Evolutionary conservation across 2,329 filamentous ascomycete genomes (phyloP).

Genomic region (Graphilbum fragrans): DNA sequence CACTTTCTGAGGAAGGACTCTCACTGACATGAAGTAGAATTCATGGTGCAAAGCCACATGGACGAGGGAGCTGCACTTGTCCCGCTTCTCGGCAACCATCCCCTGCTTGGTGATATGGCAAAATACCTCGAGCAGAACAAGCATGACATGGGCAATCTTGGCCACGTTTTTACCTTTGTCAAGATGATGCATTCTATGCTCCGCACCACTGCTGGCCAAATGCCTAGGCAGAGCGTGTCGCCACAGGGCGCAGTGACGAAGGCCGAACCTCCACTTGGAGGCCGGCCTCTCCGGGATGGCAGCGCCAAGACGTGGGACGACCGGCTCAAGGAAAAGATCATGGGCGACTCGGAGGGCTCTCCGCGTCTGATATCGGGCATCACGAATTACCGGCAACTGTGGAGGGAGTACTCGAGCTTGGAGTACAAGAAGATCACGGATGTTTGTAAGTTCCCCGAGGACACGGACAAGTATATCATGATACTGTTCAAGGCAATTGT

Average conservation of each 20-base stretch:
- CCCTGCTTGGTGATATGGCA: too few species aligned
- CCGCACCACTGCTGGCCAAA: constrained; percentile 2
- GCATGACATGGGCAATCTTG: not conserved
- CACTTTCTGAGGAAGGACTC: too few species aligned
- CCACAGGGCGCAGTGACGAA: not conserved
- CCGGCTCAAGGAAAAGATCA: constrained; percentile 5
- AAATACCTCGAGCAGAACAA: too few species aligned
- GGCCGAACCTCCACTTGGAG: constrained; percentile 3
- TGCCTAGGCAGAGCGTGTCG: constrained; percentile 1
- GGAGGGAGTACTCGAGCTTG: constrained; percentile 9
- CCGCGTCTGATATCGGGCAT: constrained; percentile 6
- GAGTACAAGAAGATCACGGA: constrained; percentile 3
- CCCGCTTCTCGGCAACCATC: too few species aligned
- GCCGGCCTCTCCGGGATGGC: constrained; percentile 5
- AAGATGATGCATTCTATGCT: constrained; percentile 3
- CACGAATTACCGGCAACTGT: constrained; percentile 5
- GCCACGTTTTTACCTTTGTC: not conserved
- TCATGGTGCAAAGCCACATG: too few species aligned
- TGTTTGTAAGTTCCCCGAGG: too few species aligned
- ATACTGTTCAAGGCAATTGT: constrained; percentile 16
- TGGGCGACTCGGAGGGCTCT: not conserved
- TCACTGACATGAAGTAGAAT: too few species aligned
- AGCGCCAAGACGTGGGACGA: constrained; percentile 1
- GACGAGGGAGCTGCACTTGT: too few species aligned
- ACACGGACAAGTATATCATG: too few species aligned